These are phyloP conservation scores for Diospyros kaki DNA, from an alignment of 148 eudicot genomes.

Conservation along the genomic window DNA sequence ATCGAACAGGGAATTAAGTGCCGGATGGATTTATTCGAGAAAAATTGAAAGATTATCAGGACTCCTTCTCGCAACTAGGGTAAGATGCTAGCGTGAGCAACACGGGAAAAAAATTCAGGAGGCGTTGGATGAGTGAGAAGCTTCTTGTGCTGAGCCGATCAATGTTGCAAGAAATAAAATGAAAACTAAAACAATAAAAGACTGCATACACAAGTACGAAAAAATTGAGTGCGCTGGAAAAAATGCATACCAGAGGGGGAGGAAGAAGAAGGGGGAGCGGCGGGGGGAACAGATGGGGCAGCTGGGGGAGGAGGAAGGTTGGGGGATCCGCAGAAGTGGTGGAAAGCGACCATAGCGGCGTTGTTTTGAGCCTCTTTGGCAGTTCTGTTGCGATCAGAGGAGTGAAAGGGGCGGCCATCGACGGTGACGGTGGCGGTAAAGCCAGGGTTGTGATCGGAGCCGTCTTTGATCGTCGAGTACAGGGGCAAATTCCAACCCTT, in stretches of 20 bases:
- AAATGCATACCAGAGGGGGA: slow-evolving; percentile 1
- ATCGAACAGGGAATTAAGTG: too few species aligned
- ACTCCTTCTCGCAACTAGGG: too few species aligned
- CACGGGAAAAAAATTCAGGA: too few species aligned
- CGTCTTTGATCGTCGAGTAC: slow-evolving; percentile 36
- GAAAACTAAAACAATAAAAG: neutral
- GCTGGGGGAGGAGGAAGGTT: neutral
- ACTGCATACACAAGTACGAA: neutral
- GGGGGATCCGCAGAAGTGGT: slow-evolving; percentile 25
- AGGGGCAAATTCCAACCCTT: slow-evolving; percentile 39
- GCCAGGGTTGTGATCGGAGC: slow-evolving; percentile 47
- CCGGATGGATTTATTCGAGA: too few species aligned
- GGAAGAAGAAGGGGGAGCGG: slow-evolving; percentile 4
- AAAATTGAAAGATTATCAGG: too few species aligned
- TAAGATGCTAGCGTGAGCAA: too few species aligned
- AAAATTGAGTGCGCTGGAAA: too few species aligned
- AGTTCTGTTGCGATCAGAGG: slow-evolving; percentile 23
- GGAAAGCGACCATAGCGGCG: slow-evolving; percentile 53
- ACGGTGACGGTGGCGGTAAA: slow-evolving; percentile 47
- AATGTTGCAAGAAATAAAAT: too few species aligned
- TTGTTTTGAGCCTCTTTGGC: slow-evolving; percentile 65
- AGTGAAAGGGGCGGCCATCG: slow-evolving; percentile 26
- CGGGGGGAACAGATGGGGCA: slow-evolving; percentile 10
- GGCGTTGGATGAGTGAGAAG: too few species aligned
- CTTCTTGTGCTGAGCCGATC: too few species aligned